Conservation (phyloP, 805 yeast species). For the Pichia rugopelliculosa region DNA sequence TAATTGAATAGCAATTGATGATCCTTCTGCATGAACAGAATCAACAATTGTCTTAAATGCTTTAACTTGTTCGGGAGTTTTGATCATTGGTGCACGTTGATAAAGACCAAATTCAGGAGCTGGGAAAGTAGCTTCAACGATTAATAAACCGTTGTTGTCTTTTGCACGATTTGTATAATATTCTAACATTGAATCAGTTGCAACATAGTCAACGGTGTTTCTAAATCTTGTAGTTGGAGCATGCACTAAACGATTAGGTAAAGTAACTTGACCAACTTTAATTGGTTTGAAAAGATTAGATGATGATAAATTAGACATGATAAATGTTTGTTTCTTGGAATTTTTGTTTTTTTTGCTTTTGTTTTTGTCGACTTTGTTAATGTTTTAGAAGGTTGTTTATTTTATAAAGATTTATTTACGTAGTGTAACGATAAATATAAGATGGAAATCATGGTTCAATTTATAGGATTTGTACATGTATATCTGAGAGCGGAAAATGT, state of each 20-base stretch:
- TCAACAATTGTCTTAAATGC: slow-evolving; percentile 45
- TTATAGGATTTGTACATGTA: not conserved
- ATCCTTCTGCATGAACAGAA: slow-evolving; percentile 43
- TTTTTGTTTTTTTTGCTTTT: not conserved
- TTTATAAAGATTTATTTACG: not conserved
- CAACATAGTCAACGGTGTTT: slow-evolving; percentile 31
- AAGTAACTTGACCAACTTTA: slow-evolving; percentile 32
- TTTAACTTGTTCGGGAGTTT: slow-evolving; percentile 37
- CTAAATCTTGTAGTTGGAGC: slow-evolving; percentile 50
- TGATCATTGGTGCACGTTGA: slow-evolving; percentile 42
- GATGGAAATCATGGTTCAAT: not conserved
- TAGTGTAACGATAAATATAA: too few species aligned
- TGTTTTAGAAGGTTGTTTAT: not conserved
- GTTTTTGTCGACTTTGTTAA: not conserved
- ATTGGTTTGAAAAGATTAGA: slow-evolving; percentile 35
- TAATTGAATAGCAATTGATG: slow-evolving; percentile 41
- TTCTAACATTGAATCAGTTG: slow-evolving; percentile 40
- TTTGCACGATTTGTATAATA: slow-evolving; percentile 53
- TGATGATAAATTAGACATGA: slow-evolving; percentile 6
- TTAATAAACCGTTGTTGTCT: slow-evolving; percentile 49
- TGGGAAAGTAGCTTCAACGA: slow-evolving; percentile 55
- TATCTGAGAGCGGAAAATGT: too few species aligned
- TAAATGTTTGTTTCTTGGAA: too few species aligned
- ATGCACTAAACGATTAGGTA: slow-evolving; percentile 36
- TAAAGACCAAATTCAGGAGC: slow-evolving; percentile 37